A percentile compares a stretch with the other conserved stretches of the same genome.
These are phyloP conservation scores for Phylloporus sp. DNA, from an alignment of 768 basidiomycete genomes.

Conservation along the genomic window DNA sequence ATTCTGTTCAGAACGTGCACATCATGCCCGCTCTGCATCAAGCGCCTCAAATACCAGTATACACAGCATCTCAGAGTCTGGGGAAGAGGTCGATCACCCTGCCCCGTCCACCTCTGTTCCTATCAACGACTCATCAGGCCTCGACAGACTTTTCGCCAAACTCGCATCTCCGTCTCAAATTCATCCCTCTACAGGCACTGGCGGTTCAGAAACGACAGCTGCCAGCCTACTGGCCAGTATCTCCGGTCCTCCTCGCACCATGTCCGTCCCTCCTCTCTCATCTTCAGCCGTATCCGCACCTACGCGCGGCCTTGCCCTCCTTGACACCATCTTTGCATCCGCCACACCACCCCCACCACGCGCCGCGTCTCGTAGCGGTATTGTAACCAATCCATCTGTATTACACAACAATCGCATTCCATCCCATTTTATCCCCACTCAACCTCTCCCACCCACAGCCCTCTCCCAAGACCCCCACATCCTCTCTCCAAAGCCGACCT, in stretches of 20 bases:
- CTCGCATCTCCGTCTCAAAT: constrained; percentile 23
- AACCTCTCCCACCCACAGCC: constrained; percentile 14
- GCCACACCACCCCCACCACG: constrained; percentile 35
- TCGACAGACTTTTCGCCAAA: constrained; percentile 43
- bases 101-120: constrained; percentile 9
- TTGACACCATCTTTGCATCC: constrained; percentile 73
- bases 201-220: constrained; percentile 32
- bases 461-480: constrained; percentile 35
- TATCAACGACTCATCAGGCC: constrained; percentile 30
- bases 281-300: constrained; percentile 26
- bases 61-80: constrained; percentile 32
- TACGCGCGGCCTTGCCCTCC: constrained; percentile 51
- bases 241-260: constrained; percentile 37
- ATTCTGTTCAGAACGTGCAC: constrained; percentile 16
- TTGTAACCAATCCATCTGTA: constrained; percentile 6
- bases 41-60: constrained; percentile 33
- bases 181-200: constrained; percentile 19
- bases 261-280: constrained; percentile 25
- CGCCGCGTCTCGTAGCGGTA: constrained; percentile 14
- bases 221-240: constrained; percentile 45
- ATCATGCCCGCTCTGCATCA: constrained; percentile 28
- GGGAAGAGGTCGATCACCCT: constrained; percentile 21
- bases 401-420: constrained; percentile 4
- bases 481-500: constrained; percentile 53
- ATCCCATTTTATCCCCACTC: constrained; percentile 6